Evolutionary conservation across 352 stramenopile genomes (phyloP), one percentile per base, ranked within the genome.

Genomic region (Aphanomyces astaci): DNA sequence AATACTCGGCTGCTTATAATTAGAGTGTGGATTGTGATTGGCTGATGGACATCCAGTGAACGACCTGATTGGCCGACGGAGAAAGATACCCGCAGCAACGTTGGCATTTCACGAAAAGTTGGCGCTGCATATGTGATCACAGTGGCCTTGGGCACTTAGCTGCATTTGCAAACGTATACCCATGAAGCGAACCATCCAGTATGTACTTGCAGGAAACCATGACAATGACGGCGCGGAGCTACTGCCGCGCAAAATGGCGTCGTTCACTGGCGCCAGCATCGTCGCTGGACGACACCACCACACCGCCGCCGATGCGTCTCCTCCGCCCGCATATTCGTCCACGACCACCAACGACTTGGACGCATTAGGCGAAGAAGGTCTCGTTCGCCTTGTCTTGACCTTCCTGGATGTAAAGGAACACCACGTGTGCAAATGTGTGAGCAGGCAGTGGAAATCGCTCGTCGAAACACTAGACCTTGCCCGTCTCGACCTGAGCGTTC

Each of bases 391-490:
- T 24, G 75, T 92, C 1, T 79, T 94, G 43, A 71, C 78, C 33
- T 92, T 87, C 65, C 72, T 92, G 28, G 78, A 89, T 56, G 78
- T 94, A 32, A 78, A 80, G 31, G 86, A 92, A 25, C 86, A 94
- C 71, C 84, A 94, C 52, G 7, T 77, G 10, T 71, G 87, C 52
- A 85, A 84, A 28, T 32, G 64, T 53, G 86, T 75, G 52, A 88
- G 72, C 66, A 75, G 75, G 17, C 76, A 76, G 1, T 94, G 86
- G 86, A 79, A 76, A 76, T 66, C 69, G 45, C 74, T 87, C n/a
- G 71, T 94, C 55, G 77, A 85, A 63, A 88, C 82, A 17, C 72
- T 94, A 52, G 75, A 75, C 22, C 39, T 94, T n/a, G 76, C 89
- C 56, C 72, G 64, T 52, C 73, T 94, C 22, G 84, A 92, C 53